Conservation (phyloP, 768 basidiomycete species). For the Mycena rebaudengoi region DNA sequence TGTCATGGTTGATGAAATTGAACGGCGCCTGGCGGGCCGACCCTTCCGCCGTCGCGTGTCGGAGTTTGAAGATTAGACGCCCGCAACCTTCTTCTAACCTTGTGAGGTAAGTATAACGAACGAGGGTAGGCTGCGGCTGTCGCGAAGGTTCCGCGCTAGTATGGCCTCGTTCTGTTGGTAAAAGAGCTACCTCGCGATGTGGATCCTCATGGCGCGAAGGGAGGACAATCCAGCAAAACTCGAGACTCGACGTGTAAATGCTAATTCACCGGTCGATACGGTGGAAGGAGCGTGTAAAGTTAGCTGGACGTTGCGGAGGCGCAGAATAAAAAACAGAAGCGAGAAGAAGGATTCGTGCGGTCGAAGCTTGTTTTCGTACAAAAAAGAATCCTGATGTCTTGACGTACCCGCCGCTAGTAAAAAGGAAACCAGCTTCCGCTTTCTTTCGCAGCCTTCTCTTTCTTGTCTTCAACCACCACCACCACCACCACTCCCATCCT, state of each 20-base stretch:
- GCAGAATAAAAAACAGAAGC: conserved; percentile 16
- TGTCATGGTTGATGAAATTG: conserved; percentile 1
- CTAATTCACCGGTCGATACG: conserved; percentile 14
- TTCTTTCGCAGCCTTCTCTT: conserved; percentile 26
- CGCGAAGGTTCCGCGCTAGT: conserved; percentile 11
- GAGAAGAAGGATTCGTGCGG: conserved; percentile 16
- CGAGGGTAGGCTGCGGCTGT: conserved; percentile 8
- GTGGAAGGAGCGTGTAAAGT: conserved; percentile 10
- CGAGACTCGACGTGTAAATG: neutral
- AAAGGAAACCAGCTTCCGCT: neutral
- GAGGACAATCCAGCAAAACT: neutral
- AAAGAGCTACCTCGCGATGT: no score
- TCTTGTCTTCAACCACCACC: conserved; percentile 31
- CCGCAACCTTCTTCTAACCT: conserved; percentile 13
- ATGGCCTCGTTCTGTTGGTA: neutral
- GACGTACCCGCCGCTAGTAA: conserved; percentile 18
- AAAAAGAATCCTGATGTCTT: conserved; percentile 7
- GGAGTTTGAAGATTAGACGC: no score
- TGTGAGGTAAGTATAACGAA: conserved; percentile 13
- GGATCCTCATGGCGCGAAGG: no score
- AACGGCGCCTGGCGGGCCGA: neutral
- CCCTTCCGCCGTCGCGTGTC: no score
- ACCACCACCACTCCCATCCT: conserved; percentile 24
- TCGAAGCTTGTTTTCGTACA: neutral
- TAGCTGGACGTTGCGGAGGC: conserved; percentile 24